phyloP scores from a whole-genome alignment of 2,329 filamentous ascomycete species.

The Chaetomium sp. region DNA sequence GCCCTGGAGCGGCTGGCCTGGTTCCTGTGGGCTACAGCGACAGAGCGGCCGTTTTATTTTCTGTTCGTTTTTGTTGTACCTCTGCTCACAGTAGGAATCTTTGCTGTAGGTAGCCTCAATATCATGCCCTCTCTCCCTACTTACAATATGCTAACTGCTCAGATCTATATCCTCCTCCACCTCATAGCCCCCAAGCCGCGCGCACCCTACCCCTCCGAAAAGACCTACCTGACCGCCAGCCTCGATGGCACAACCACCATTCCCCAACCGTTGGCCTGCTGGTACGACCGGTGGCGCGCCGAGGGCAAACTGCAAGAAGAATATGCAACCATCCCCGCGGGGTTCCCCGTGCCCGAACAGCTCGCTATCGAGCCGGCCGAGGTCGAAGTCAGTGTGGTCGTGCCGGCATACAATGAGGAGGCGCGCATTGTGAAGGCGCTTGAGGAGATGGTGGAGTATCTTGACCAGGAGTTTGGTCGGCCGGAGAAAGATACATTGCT shows the following conservation, averaged over 20 bases:
- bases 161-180: slow-evolving; percentile 59
- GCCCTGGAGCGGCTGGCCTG: slow-evolving; percentile 31
- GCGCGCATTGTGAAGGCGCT: slow-evolving; percentile 76
- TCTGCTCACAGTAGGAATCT: slow-evolving; percentile 30
- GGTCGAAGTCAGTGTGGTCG: slow-evolving; percentile 82
- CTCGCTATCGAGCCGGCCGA: slow-evolving; percentile 66
- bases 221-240: slow-evolving; percentile 71
- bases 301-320: slow-evolving; percentile 48
- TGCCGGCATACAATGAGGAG: slow-evolving; percentile 94
- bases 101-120: slow-evolving; percentile 30
- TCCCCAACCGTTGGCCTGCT: slow-evolving; percentile 66
- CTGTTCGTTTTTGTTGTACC: slow-evolving; percentile 32
- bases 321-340: slow-evolving; percentile 31
- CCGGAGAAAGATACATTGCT: slow-evolving; percentile 24
- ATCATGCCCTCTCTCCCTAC: neutral
- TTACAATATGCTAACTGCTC: neutral
- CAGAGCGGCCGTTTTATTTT: slow-evolving; percentile 35
- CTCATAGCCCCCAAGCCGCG: slow-evolving; percentile 78
- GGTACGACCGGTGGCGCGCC: slow-evolving; percentile 70
- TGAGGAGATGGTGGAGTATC: slow-evolving; percentile 81
- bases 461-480: slow-evolving; percentile 69
- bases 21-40: slow-evolving; percentile 31
- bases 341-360: slow-evolving; percentile 37
- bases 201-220: slow-evolving; percentile 67
- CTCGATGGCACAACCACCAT: slow-evolving; percentile 48